Base-by-base conservation (phyloP, 2,329 filamentous ascomycete genomes). In the Coleophoma crateriformis region DNA sequence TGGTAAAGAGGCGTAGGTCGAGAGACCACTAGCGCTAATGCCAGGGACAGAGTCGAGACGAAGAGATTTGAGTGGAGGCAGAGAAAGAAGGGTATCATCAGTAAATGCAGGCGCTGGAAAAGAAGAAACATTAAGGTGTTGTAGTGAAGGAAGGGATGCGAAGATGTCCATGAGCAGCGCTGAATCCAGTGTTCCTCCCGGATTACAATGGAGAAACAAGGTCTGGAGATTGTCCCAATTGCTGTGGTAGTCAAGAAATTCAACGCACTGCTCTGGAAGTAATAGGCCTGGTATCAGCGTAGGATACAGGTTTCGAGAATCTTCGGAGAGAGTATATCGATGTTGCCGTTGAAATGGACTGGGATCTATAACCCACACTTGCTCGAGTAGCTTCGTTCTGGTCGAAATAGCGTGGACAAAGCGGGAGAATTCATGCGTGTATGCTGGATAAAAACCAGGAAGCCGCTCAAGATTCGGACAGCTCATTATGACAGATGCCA, bases 381-480 rank as follows among this genome's bases (percentile, higher is more conserved):
- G 80, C 54, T 82, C 75, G 57, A 72, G 75, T 12, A 85, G 67
- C 12, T 76, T 74, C 20, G 59, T 63, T 22, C 82, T 70, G 0
- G 81, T 81, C 7, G 79, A 79, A 15, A 86, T 61, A 0, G 82
- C 81, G 52, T 85, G 76, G 50, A 79, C 75, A 10, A 82, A 68
- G 43, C 75, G 74, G 60, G 71, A 77, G 57, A 78, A 82, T 1
- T 72, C 70, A 63, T 82, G 77, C 48, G 77, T 70, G 59, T 84
- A 82, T 3, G 66, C 63, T 2, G 75, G 71, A 48, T 78, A 71
- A 37, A 78, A 76, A 0, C 81, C 81, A 11, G 73, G 66, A 7
- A 85, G 66, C 45, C 73, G 71, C 64, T 85, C 81, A 11, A 86
- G 68, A 54, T 85, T 84, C 2, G 82, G 82, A 50, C 81, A 85